Evolutionary conservation across 2,329 filamentous ascomycete species (phyloP), one percentile per base, ranked within the genome.

Genomic region (Colletotrichum sp.): DNA sequence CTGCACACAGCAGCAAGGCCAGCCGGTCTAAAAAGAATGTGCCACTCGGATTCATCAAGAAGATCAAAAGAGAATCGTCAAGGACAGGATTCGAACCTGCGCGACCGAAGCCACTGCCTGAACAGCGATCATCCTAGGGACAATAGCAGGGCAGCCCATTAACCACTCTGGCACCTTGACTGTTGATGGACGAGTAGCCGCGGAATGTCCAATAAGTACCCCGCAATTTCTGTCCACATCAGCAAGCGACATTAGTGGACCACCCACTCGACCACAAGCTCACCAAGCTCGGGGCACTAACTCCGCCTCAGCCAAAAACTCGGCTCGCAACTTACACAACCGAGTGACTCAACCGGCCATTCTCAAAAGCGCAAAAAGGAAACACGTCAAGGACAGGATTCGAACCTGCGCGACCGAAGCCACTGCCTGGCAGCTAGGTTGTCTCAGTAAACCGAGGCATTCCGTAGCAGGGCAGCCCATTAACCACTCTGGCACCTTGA

Each of bases 401-500:
- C 70, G 74, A 75, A 73, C 74, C 66, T 75, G 74, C 74, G 74
- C 74, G 74, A 75, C 74, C 74, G 74, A 75, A 73, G 74, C 70
- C 74, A 75, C 74, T 75, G 74, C 74, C 74, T 75, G 52, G 26
- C 70, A 60, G 71, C 57, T 55, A 48, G 52, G 21, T 59, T 26
- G 5, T 26, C 64, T 34, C 30, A 26, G 7, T 48, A 13, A 32
- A 14, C 5, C 55, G 52, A 12, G n/a, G 26, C 9, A 69, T 21
- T 48, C 63, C 63, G 48, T 75, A 76, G 74, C 70, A 76, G 70
- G 70, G 74, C 74, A 76, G 74, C 74, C 70, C 74, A 76, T 76
- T 76, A 76, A 76, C 74, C 74, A 76, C 74, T 76, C 74, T 72
- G 68, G 72, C 72, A 75, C 72, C 60, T 75, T 72, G 72, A 75